phyloP scores from a whole-genome alignment of 2,329 filamentous ascomycete genomes.

The Septoria petroselini region DNA sequence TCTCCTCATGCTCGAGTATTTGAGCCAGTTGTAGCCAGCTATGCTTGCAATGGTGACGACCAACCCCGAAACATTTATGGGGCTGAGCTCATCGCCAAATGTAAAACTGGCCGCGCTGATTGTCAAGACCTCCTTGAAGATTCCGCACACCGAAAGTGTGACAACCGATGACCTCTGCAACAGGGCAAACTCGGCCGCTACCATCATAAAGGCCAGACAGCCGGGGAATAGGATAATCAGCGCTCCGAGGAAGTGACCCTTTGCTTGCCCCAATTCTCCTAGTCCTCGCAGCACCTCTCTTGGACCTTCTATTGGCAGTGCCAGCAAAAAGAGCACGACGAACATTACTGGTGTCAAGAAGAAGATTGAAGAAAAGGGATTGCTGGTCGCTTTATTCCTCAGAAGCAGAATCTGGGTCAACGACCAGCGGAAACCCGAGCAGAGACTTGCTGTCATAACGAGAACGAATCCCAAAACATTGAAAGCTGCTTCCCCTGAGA shows the following conservation, averaged over 20 bases:
- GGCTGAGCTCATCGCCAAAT: conserved; percentile 82
- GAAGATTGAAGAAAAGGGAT: conserved; percentile 95
- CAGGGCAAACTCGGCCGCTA: conserved; percentile 89
- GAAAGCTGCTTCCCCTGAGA: conserved; percentile 90
- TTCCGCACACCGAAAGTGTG: conserved; percentile 91
- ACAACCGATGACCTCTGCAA: conserved; percentile 94
- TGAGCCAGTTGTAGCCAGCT: conserved; percentile 87
- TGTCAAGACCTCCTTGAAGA: conserved; percentile 98
- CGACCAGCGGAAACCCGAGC: conserved; percentile 96
- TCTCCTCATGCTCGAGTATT: conserved; percentile 81
- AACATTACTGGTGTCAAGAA: conserved; percentile 99
- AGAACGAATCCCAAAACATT: conserved; percentile 81
- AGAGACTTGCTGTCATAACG: conserved; percentile 89
- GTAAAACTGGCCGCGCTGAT: conserved; percentile 83
- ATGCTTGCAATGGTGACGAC: conserved; percentile 84
- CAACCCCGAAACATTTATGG: conserved; percentile 82
- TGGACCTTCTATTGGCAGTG: conserved; percentile 81
- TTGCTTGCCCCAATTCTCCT: conserved; percentile 59
- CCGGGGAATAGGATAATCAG: conserved; percentile 85
- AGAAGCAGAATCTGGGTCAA: conserved; percentile 95
- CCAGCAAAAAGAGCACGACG: conserved; percentile 70
- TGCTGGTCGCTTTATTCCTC: conserved; percentile 89
- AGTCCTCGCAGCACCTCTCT: conserved; percentile 65
- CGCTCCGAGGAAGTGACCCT: conserved; percentile 65
- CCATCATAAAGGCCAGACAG: conserved; percentile 91